Evolutionary conservation across 2,329 filamentous ascomycete species (phyloP).

Genomic region (Stagonosporopsis vannaccii): DNA sequence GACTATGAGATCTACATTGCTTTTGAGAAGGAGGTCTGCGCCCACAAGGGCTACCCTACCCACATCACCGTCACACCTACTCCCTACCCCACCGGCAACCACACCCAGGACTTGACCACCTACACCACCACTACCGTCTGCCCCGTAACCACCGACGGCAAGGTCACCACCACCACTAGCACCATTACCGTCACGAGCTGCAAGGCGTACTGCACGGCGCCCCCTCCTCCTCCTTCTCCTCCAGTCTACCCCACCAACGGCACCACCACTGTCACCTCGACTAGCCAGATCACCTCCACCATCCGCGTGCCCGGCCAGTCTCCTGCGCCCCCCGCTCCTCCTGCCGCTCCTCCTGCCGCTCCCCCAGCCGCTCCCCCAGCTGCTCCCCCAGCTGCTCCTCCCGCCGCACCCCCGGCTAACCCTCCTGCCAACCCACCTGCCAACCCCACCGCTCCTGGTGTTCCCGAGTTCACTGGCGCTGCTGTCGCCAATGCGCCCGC

Average conservation of each 20-base stretch:
- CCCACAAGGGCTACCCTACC: constrained; percentile 6
- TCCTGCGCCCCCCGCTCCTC: background rate
- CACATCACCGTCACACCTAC: constrained; percentile 10
- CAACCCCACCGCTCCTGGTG: background rate
- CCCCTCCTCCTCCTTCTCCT: constrained; percentile 5
- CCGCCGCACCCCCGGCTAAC: constrained; percentile 3
- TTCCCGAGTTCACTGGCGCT: constrained; percentile 16
- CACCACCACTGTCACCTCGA: constrained; percentile 12
- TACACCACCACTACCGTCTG: constrained; percentile 17
- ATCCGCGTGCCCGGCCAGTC: constrained; percentile 1
- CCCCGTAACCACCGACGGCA: constrained; percentile 9
- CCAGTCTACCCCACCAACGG: constrained; percentile 9
- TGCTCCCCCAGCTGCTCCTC: background rate
- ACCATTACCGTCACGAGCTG: constrained; percentile 15
- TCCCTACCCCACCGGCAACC: constrained; percentile 10
- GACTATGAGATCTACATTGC: constrained; percentile 12
- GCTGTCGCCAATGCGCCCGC: constrained; percentile 11
- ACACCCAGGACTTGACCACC: constrained; percentile 7
- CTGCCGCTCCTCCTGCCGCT: background rate
- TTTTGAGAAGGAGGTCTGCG: constrained; percentile 9
- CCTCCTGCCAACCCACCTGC: background rate
- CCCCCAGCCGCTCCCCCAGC: background rate
- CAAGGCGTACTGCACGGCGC: constrained; percentile 16
- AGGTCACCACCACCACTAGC: constrained; percentile 13
- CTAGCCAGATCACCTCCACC: constrained; percentile 9